Evolutionary conservation across 345 rosid genomes (phyloP).

Genomic region (Citrus inodora): DNA sequence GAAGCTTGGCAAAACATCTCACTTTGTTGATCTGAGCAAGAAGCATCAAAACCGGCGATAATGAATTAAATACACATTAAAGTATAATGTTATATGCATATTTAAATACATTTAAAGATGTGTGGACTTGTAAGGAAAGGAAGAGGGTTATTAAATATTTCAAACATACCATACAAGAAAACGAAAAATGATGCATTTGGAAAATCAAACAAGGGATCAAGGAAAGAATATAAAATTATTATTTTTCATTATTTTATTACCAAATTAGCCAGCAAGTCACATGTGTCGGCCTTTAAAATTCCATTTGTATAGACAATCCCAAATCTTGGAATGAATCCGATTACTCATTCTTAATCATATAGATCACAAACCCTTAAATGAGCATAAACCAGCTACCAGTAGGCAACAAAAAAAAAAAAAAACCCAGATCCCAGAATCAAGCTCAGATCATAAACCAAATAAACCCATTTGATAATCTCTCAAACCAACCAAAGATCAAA

Average conservation of each 20-base stretch:
- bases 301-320: constrained; percentile 7
- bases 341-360: neutral
- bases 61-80: neutral
- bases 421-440: constrained; percentile 24
- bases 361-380: neutral
- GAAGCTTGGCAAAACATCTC: constrained; percentile 12
- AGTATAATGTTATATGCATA: neutral
- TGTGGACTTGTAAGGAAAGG: neutral
- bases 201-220: constrained; percentile 25
- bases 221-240: constrained; percentile 9
- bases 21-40: neutral
- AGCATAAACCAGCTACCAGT: too few species aligned
- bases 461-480: neutral
- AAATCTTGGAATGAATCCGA: neutral
- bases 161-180: neutral
- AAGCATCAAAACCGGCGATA: constrained; percentile 3
- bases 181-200: constrained; percentile 24
- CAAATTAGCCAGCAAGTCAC: constrained; percentile 1
- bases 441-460: constrained; percentile 5
- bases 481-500: neutral
- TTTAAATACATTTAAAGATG: neutral
- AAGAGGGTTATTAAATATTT: neutral
- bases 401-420: neutral
- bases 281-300: constrained; percentile 4
- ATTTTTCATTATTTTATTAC: constrained; percentile 10